Base-by-base conservation (phyloP, 2,329 filamentous ascomycete genomes). In the Bipolaris gigantea region DNA sequence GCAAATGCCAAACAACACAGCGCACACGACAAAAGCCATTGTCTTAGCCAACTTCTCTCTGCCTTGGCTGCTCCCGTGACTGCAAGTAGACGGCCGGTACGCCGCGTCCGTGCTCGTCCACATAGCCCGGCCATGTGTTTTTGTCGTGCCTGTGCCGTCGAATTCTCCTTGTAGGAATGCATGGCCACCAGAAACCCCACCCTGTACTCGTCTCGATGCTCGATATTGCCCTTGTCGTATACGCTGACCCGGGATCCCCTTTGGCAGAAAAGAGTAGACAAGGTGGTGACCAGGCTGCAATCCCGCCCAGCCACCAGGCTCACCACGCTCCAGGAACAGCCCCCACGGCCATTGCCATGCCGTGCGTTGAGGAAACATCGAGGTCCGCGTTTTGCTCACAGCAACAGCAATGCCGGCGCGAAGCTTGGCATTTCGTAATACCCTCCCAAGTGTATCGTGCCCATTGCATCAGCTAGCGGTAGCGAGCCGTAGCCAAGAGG, bases 101-200 rank as follows among this genome's bases (percentile, higher is more conserved):
- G 64, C 77, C 75, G 41, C 57, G 65, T 3, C 73, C 74, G 21
- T 71, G 63, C 8, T 66, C 66, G 58, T 77, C 69, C 53, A 77
- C 51, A 42, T 57, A 60, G 0, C 77, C 77, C 10, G 13, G 27
- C 27, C 1, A 30, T 5, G 27, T 30, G 80, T 80, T 60, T 76
- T 70, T 35, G 76, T 79, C 19, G 79, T 73, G 64, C 79, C 27
- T 30, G 10, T 30, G 11, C 27, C 27, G 66, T 80, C 77, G 63
- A 72, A 72, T 65, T 80, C 77, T 46, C 77, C 64, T n/a, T 66
- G 64, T 56, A 76, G 71, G 51, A 80, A 80, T n/a, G 64, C 65
- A 55, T 69, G 67, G 1, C 66, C 23, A 69, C 23, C 25, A 63
- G 5, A 30, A 30, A 68, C 18, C 41, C 50, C 55, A 68, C 67